Evolutionary conservation across 352 stramenopile genomes (phyloP), one percentile per base, ranked within the genome.

Genomic region (Globisporangium cederbergense): DNA sequence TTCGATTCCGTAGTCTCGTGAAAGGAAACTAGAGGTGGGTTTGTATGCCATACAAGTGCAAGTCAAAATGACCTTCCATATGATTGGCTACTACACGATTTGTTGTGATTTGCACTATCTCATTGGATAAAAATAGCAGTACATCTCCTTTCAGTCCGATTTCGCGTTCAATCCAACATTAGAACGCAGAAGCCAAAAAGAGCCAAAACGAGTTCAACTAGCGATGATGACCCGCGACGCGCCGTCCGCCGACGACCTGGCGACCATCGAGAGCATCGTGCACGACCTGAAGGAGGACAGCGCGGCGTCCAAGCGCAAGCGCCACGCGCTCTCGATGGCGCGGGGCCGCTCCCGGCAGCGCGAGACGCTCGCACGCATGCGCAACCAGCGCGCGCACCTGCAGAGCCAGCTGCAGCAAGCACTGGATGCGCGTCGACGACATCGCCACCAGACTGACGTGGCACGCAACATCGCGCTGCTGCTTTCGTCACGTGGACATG

Each of bases 281-380:
- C 6, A 60, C n/a, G 54, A 60, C 54, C 18, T 60, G 30, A 47
- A 60, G 32, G 32, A 60, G 28, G 54, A 60, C 36, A 49, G 54
- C 54, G 32, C 54, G 11, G n/a, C 9, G 18, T 49, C 36, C 32
- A 60, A 60, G 22, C 54, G 54, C 54, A 60, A 60, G 36, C 54
- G 54, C 36, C 54, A 60, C 40, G 54, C 54, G 54, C 54, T 60
- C 54, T 60, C 54, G 3, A 76, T 74, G 70, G 70, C 70, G 2
- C 56, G 57, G 58, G 70, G 70, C 16, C 62, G 70, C 43, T 74
- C 70, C 34, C 60, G 70, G 49, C 66, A 76, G 45, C 66, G 70
- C 25, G 58, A 62, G 11, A 58, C 70, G 20, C 72, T 76, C 62
- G 59, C 60, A 8, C 61, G 52, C 14, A 71, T 76, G 66, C 28